Evolutionary conservation across 192 early-diverging fungal species (phyloP).

Genomic region (Gamsiella multidivaricata): DNA sequence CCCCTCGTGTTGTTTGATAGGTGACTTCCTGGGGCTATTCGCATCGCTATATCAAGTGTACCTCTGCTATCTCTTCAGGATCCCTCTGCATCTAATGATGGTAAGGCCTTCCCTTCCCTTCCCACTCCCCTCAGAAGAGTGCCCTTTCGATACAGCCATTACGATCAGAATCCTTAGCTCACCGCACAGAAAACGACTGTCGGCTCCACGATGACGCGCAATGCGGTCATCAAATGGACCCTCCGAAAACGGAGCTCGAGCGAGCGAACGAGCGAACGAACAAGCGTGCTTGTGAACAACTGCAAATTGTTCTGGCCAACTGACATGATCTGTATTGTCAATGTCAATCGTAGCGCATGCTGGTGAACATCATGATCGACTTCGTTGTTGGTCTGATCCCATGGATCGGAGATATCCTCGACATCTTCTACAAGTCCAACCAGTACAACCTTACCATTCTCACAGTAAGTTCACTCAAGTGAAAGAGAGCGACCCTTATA

Average conservation of each 20-base stretch:
- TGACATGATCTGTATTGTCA: too few relatives aligned
- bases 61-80: constrained; percentile 36
- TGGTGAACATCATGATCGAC: constrained; percentile 39
- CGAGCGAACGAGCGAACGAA: too few relatives aligned
- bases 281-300: too few relatives aligned
- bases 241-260: too few relatives aligned
- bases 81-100: constrained; percentile 29
- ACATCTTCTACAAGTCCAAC: constrained; percentile 51
- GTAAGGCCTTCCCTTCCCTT: too few relatives aligned
- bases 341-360: constrained; percentile 43
- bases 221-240: background rate
- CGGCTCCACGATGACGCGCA: background rate
- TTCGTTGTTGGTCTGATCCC: constrained; percentile 40
- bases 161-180: too few relatives aligned
- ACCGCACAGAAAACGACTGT: too few relatives aligned
- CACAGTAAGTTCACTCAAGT: constrained; percentile 34
- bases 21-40: constrained; percentile 38
- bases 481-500: background rate
- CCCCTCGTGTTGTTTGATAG: too few relatives aligned
- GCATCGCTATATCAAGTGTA: constrained; percentile 39
- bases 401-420: constrained; percentile 43
- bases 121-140: too few relatives aligned
- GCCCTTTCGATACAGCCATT: background rate
- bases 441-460: constrained; percentile 51
- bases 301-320: too few relatives aligned